Percentiles rank a stretch among this genome's conserved stretches.
These are phyloP conservation scores for Pyricularia pennisetigena DNA, from an alignment of 2,329 filamentous ascomycete species.

Conservation along the genomic window DNA sequence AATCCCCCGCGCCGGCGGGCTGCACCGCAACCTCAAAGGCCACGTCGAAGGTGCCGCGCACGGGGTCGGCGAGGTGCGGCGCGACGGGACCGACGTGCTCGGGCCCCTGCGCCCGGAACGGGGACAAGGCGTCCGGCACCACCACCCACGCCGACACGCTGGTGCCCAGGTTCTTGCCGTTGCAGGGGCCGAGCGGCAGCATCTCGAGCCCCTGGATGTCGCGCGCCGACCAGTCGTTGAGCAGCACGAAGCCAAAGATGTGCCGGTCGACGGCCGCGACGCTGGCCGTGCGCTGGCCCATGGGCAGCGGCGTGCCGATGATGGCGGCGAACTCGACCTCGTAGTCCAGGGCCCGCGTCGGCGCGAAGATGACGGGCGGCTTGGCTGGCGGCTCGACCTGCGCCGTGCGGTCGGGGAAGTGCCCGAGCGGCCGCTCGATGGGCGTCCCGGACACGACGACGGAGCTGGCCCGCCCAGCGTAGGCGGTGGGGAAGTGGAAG, in stretches of 20 bases:
- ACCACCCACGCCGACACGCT: conserved; percentile 53
- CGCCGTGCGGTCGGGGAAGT: background rate
- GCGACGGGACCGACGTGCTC: conserved; percentile 14
- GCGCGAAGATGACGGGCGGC: background rate
- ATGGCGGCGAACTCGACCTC: conserved; percentile 34
- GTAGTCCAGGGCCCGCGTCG: conserved; percentile 12
- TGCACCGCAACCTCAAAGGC: conserved; percentile 19
- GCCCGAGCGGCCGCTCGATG: conserved; percentile 22
- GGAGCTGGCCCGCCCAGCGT: conserved; percentile 43
- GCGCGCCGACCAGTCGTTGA: conserved; percentile 56
- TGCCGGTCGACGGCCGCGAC: conserved; percentile 41
- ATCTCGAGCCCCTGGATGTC: conserved; percentile 55
- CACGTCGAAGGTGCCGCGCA: conserved; percentile 23
- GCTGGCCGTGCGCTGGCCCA: conserved; percentile 25
- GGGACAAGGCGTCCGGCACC: conserved; percentile 48
- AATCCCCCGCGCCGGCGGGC: conserved; percentile 6
- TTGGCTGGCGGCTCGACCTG: background rate
- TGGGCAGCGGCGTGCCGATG: conserved; percentile 27
- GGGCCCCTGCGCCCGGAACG: conserved; percentile 37
- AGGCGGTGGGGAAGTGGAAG: conserved; percentile 38
- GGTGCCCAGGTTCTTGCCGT: conserved; percentile 51
- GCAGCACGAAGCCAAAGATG: conserved; percentile 51
- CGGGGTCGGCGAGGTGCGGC: conserved; percentile 23
- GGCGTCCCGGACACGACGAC: conserved; percentile 37
- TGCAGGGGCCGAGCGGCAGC: conserved; percentile 49